Conservation (phyloP, 2,329 filamentous ascomycete genomes). For the Juglanconis sp. region DNA sequence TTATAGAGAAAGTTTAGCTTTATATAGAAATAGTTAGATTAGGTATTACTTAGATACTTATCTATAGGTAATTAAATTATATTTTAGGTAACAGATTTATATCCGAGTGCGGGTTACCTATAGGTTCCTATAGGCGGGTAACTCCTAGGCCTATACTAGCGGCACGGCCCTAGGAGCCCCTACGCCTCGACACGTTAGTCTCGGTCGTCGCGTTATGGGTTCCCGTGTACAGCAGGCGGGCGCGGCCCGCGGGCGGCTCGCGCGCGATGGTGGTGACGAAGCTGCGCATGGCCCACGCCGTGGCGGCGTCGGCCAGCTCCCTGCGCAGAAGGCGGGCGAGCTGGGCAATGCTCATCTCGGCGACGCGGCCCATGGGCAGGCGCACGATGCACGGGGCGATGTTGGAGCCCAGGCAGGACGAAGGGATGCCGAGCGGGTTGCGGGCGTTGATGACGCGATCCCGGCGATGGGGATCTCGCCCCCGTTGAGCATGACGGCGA, state of each 20-base stretch:
- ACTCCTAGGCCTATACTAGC: background rate
- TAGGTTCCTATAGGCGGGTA: no score
- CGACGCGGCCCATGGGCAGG: background rate
- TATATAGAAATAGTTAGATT: no score
- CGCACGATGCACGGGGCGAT: background rate
- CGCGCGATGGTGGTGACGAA: background rate
- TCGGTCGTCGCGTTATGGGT: background rate
- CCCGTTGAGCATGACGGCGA: no score
- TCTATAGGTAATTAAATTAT: no score
- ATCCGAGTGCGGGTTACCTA: no score
- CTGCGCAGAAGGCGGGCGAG: background rate
- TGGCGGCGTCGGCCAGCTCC: background rate
- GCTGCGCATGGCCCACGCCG: background rate
- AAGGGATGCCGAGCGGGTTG: no score
- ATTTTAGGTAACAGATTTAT: no score
- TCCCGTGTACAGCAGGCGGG: background rate
- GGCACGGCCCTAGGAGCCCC: background rate
- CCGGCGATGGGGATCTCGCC: no score
- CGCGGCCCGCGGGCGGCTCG: background rate
- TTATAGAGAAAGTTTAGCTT: no score
- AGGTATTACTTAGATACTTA: no score
- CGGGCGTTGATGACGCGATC: no score
- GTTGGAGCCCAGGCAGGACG: no score
- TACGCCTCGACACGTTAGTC: background rate
- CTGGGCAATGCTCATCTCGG: background rate